phyloP scores from a whole-genome alignment of 495 filamentous ascomycete species.

The Tuber calosporum region DNA sequence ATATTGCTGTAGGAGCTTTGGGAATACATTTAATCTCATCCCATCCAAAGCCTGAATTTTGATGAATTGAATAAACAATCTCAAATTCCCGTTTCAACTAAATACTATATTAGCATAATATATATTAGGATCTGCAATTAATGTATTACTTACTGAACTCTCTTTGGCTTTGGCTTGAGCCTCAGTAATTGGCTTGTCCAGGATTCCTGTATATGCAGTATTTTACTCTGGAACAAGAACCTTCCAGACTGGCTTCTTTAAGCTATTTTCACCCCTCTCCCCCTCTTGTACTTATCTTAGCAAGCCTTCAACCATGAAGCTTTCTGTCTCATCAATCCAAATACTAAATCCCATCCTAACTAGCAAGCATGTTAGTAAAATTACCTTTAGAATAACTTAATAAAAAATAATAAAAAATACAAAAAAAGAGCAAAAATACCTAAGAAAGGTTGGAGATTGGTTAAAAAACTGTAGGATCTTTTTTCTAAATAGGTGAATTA shows the following conservation, averaged over 20 bases:
- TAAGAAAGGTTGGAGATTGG: neutral
- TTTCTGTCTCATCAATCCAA: neutral
- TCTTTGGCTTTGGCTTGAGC: no score
- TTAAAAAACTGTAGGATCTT: no score
- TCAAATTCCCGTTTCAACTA: neutral
- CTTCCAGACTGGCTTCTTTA: no score
- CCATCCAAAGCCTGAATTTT: neutral
- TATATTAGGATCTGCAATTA: no score
- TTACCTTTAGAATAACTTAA: neutral
- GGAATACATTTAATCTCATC: neutral
- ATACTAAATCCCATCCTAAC: neutral
- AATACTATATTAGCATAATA: neutral
- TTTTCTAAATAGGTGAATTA: no score
- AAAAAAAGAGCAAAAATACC: neutral
- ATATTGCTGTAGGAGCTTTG: neutral
- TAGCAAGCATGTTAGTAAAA: neutral
- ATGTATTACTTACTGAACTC: no score
- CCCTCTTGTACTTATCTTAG: no score
- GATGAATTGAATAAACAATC: neutral
- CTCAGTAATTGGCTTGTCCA: no score
- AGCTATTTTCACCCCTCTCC: no score
- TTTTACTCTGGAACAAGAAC: no score
- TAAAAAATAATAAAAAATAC: neutral
- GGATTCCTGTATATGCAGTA: no score
- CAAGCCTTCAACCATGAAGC: neutral